These are phyloP conservation scores for Austroboletus eburneus DNA, from an alignment of 768 basidiomycete species.

Conservation along the genomic window DNA sequence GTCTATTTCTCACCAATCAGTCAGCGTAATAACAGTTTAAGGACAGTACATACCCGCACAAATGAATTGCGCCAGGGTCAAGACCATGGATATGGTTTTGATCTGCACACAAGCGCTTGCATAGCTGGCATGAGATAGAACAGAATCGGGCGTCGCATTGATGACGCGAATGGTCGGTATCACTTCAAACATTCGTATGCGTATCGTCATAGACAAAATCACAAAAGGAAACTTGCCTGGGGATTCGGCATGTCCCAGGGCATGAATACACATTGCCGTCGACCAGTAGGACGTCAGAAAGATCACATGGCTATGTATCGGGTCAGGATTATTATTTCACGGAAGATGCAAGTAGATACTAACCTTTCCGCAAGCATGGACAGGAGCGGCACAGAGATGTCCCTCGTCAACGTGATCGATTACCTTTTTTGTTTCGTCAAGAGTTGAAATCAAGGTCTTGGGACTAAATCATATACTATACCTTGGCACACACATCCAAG, in stretches of 20 bases:
- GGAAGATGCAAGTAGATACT: not conserved
- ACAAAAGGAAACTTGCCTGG: constrained; percentile 32
- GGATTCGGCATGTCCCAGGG: constrained; percentile 36
- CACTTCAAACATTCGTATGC: constrained; percentile 28
- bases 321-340: not conserved
- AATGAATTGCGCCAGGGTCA: constrained; percentile 37
- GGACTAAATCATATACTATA: constrained; percentile 10
- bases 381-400: constrained; percentile 50
- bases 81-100: constrained; percentile 53
- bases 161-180: constrained; percentile 43
- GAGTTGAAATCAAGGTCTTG: too few relatives aligned
- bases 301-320: constrained; percentile 42
- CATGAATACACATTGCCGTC: constrained; percentile 38
- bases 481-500: constrained; percentile 49
- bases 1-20: constrained; percentile 30
- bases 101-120: constrained; percentile 49
- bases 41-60: constrained; percentile 47
- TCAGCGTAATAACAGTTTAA: not conserved
- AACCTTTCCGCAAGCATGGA: constrained; percentile 57
- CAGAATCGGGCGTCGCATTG: constrained; percentile 50
- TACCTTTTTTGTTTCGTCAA: constrained; percentile 36
- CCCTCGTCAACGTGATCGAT: constrained; percentile 44
- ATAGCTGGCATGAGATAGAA: constrained; percentile 51
- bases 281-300: constrained; percentile 29
- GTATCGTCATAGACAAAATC: not conserved